Base-by-base conservation (phyloP, 176 grass and related monocot genomes). In the Tuctoria greenei region DNA sequence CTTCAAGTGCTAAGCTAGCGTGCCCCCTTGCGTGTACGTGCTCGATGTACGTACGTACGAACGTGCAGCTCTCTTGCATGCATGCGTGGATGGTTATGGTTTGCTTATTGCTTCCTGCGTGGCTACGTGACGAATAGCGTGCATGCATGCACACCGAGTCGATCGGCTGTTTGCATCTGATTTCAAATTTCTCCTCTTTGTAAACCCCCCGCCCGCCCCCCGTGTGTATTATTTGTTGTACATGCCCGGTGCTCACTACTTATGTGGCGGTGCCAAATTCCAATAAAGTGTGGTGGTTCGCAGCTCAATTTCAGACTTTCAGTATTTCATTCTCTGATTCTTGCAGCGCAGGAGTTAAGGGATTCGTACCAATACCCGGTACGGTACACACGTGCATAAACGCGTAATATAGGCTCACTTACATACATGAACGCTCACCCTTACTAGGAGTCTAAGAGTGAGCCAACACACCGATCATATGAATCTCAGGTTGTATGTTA, bases 161-260 rank as follows among this genome's bases (percentile, higher is more conserved):
- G 62, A 12, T 21, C 7, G 51, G 75, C 13, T 20, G 45, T 26
- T 27, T 25, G 50, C 21, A n/a, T 44, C 49, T 16, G 39, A 36
- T 69, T 59, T 60, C 52, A 18, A 60, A 43, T 69, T 21, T 59
- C 10, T n/a, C 21, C 27, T 36, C 16, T 72, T 14, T 56, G 58
- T 72, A 68, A 41, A 54, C 21, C 34, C 66, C 0, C 17, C 25
- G n/a, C n/a, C n/a, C n/a, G n/a, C n/a, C n/a, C n/a, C n/a, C n/a
- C n/a, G n/a, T 12, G 7, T 42, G 69, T 31, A 56, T 65, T 73
- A 66, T 65, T 81, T 82, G 79, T 66, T 73, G 69, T 56, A 44
- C 42, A 6, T 38, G 25, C 5, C 72, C 56, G 2, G 41, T 7
- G 39, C 26, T 31, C 40, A 61, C 41, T 61, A 28, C 21, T 2